Evolutionary conservation across 306 rosid species (phyloP), one percentile per base, ranked within the genome.

Genomic region (Dryas drummondii): DNA sequence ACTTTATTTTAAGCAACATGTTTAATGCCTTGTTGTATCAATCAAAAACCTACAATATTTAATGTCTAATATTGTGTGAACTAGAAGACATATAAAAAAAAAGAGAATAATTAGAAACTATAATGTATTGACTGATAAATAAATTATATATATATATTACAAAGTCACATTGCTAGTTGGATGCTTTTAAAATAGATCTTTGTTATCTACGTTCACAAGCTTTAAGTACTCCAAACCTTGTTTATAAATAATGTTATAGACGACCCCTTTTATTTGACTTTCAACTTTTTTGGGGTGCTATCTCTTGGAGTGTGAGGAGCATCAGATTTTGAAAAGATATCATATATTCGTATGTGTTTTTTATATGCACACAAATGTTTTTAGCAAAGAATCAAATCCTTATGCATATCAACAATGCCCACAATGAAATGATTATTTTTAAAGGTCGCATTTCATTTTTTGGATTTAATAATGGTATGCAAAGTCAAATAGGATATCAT

Each of bases 331-430:
- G 41, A 65, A 40, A 49, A 51, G 54, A 75, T 75, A 51, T 4
- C 37, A 32, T 32, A 32, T 32, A 32, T 32, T 32, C 37, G 15
- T 17, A 44, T 6, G 37, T 15, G 27, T 8, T 19, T 17, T 68
- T 37, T 55, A 7, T 71, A 50, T 22, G 7, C 61, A 54, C 8
- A 1, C 50, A 62, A 64, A 19, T 55, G 15, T 55, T 45, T 17
- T 12, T 7, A 48, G n/a, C 60, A 60, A 9, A 6, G 72, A 82
- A 82, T 82, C 85, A 78, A 68, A 82, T 77, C 79, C 26, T 54
- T 32, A 13, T 41, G 79, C 60, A 51, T 32, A 78, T 73, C 82
- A 68, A 82, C 40, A 68, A 62, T 66, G 68, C 32, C 49, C 72
- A 52, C 71, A n/a, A 53, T 9, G 56, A 72, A 54, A 26, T 60